Percentiles rank a stretch among this genome's conserved stretches.
These are phyloP conservation scores for Circinella umbellata DNA, from an alignment of 371 early-diverging fungal species.

Conservation along the genomic window DNA sequence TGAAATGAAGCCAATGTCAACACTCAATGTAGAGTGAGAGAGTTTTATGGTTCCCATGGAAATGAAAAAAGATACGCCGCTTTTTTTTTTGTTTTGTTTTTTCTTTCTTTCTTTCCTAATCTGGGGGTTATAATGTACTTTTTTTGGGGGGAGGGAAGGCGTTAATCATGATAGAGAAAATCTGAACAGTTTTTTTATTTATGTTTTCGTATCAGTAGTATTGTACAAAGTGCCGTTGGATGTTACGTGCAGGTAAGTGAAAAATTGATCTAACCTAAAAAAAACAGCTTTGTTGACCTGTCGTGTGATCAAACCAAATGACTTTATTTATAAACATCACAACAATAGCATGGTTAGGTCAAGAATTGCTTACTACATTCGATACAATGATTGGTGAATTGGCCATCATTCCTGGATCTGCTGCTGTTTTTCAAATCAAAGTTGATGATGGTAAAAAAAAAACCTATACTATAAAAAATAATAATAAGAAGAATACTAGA, in stretches of 20 bases:
- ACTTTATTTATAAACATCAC: background rate
- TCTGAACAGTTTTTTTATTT: too few relatives aligned
- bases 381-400: slow-evolving; percentile 66
- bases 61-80: background rate
- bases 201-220: slow-evolving; percentile 29
- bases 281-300: background rate
- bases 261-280: background rate
- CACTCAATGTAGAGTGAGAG: too few relatives aligned
- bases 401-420: slow-evolving; percentile 66
- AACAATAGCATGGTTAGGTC: slow-evolving; percentile 67
- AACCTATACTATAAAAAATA: background rate
- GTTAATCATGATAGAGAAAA: too few relatives aligned
- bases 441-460: slow-evolving; percentile 57
- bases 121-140: too few relatives aligned
- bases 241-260: slow-evolving; percentile 46
- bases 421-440: slow-evolving; percentile 65
- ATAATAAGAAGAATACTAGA: background rate
- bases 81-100: background rate
- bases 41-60: too few relatives aligned
- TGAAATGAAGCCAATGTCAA: too few relatives aligned
- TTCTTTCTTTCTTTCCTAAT: too few relatives aligned
- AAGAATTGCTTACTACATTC: slow-evolving; percentile 74
- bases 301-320: slow-evolving; percentile 3
- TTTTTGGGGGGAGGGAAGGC: too few relatives aligned
- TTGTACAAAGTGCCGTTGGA: slow-evolving; percentile 53